Conservation (phyloP, 176 grass and related monocot species). For the Guadua angustifolia region DNA sequence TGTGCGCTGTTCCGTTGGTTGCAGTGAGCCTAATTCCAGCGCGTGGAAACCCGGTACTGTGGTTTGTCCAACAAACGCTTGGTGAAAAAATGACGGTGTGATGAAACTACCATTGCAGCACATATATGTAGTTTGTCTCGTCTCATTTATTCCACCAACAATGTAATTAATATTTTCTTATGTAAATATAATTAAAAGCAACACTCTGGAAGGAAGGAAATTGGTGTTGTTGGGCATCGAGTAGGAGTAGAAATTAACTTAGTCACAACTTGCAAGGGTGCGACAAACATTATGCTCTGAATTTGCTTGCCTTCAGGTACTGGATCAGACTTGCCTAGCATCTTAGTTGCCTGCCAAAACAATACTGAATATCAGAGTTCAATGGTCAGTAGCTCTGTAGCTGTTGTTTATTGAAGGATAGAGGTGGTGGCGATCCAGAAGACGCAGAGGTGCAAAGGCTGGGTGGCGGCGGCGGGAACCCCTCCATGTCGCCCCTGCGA, state of each 20-base stretch:
- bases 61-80: slow-evolving; percentile 56
- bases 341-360: not conserved
- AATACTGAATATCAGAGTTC: not conserved
- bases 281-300: not conserved
- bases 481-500: too few relatives aligned
- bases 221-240: not conserved
- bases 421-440: too few relatives aligned
- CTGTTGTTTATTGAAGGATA: too few relatives aligned
- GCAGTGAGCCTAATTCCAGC: slow-evolving; percentile 59
- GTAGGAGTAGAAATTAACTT: not conserved
- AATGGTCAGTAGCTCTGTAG: too few relatives aligned
- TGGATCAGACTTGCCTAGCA: not conserved
- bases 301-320: not conserved
- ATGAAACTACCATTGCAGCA: not conserved
- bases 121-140: not conserved
- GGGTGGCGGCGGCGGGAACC: too few relatives aligned
- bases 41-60: slow-evolving; percentile 60
- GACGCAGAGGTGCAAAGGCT: too few relatives aligned
- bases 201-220: slow-evolving; percentile 11
- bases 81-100: slow-evolving; percentile 40
- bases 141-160: not conserved
- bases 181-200: slow-evolving; percentile 37
- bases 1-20: slow-evolving; percentile 51
- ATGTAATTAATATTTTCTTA: slow-evolving; percentile 26
- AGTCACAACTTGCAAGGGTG: not conserved